Percentiles rank a stretch among this genome's conserved stretches.
These are phyloP conservation scores for Luvunga scandens DNA, from an alignment of 345 rosid species.

Conservation along the genomic window DNA sequence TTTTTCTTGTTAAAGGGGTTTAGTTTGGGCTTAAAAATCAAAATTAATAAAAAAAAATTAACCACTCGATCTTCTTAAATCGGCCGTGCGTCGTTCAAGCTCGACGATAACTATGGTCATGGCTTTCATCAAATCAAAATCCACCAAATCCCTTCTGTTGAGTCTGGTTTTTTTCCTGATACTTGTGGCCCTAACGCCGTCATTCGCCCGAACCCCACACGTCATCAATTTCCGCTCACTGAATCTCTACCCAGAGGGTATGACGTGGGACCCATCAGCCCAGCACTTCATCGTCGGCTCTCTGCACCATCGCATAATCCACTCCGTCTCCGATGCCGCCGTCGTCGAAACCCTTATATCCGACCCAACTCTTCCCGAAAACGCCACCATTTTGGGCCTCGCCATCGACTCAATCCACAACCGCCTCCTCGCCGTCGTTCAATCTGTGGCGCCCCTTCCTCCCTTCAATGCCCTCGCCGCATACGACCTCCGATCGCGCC, in stretches of 20 bases:
- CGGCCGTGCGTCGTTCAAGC: not conserved
- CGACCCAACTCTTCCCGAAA: constrained; percentile 59
- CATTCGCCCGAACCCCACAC: constrained; percentile 41
- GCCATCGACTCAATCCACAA: constrained; percentile 49
- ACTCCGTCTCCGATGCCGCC: constrained; percentile 79
- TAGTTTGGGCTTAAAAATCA: not conserved
- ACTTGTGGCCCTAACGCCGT: constrained; percentile 3
- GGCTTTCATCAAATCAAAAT: constrained; percentile 14
- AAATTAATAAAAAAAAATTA: not conserved
- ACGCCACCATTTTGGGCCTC: constrained; percentile 59
- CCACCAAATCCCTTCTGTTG: constrained; percentile 4
- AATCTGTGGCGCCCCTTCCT: constrained; percentile 47
- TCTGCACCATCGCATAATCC: constrained; percentile 49
- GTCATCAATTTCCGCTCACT: constrained; percentile 62
- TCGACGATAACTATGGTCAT: constrained; percentile 5
- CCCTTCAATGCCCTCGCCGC: constrained; percentile 81
- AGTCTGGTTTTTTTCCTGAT: constrained; percentile 15
- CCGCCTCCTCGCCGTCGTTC: constrained; percentile 69
- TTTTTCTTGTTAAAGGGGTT: too few relatives aligned
- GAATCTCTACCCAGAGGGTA: constrained; percentile 73
- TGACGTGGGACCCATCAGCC: constrained; percentile 65
- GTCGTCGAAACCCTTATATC: constrained; percentile 52
- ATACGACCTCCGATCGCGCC: constrained; percentile 61
- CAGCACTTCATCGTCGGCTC: constrained; percentile 87
- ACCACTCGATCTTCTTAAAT: not conserved